A percentile compares a stretch with the other conserved stretches of the same genome.
Evolutionary conservation across 1,139 yeast genomes (phyloP).

Genomic region (Geotrichum siamense): DNA sequence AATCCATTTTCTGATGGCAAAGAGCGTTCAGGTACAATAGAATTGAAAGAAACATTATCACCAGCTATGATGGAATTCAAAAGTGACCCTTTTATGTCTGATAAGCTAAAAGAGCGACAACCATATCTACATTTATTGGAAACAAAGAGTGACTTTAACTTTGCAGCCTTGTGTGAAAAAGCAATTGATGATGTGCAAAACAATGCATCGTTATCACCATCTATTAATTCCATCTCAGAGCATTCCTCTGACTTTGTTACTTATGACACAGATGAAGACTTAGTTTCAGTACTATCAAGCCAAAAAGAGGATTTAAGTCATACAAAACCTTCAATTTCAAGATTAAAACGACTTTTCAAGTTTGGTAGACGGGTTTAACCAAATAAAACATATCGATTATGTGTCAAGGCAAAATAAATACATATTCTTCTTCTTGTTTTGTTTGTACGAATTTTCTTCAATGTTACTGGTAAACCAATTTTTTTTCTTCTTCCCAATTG

Average conservation of each 20-base stretch:
- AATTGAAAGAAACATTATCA: no score
- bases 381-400: no score
- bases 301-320: neutral
- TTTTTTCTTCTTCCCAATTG: no score
- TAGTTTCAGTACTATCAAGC: neutral
- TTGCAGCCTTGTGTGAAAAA: slow-evolving; percentile 1
- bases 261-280: neutral
- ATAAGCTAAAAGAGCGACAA: neutral
- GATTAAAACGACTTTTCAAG: slow-evolving; percentile 1
- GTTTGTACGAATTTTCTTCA: no score
- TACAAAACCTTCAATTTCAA: neutral
- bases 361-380: no score
- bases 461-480: no score
- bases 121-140: neutral
- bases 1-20: neutral
- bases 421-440: no score
- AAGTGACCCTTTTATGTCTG: neutral
- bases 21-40: no score
- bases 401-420: no score
- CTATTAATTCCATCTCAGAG: no score
- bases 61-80: no score
- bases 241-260: no score
- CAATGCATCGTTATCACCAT: neutral
- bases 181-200: neutral
- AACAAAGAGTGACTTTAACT: neutral